Conservation (phyloP, 441 rosid species). For the Euphorbia corollata region DNA sequence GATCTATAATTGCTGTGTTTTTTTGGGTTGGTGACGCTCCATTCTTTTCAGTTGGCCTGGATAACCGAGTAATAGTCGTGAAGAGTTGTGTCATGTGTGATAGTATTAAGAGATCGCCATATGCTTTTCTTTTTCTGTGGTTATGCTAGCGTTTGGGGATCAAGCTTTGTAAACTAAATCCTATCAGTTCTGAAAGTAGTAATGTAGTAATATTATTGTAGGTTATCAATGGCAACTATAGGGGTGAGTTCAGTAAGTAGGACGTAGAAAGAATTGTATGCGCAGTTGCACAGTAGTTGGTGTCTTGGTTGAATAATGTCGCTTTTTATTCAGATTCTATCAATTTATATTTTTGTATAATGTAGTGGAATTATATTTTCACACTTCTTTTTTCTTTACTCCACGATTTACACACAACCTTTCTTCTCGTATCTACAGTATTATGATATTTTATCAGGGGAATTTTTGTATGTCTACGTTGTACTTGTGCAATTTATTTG, state of each 20-base stretch:
- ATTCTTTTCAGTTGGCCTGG: not conserved
- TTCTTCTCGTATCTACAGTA: not conserved
- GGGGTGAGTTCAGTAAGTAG: not conserved
- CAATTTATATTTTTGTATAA: not conserved
- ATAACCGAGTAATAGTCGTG: not conserved
- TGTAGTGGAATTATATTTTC: not conserved
- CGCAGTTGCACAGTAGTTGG: not conserved
- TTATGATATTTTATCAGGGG: not conserved
- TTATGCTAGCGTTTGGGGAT: not conserved
- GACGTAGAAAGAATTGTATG: not conserved
- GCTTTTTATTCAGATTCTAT: not conserved
- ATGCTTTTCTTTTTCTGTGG: too few relatives aligned
- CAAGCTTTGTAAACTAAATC: not conserved
- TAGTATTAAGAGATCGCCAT: not conserved
- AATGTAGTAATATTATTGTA: not conserved
- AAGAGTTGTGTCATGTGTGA: not conserved
- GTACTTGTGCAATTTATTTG: slow-evolving; percentile 5
- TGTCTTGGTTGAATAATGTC: not conserved
- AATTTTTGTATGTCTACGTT: not conserved
- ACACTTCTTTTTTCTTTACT: not conserved
- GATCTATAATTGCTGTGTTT: not conserved
- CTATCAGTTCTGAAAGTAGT: not conserved
- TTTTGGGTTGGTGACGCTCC: not conserved
- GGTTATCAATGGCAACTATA: too few relatives aligned
- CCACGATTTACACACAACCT: not conserved